phyloP scores from a whole-genome alignment of 139 green algal genomes.

The Marvania coccoides region DNA sequence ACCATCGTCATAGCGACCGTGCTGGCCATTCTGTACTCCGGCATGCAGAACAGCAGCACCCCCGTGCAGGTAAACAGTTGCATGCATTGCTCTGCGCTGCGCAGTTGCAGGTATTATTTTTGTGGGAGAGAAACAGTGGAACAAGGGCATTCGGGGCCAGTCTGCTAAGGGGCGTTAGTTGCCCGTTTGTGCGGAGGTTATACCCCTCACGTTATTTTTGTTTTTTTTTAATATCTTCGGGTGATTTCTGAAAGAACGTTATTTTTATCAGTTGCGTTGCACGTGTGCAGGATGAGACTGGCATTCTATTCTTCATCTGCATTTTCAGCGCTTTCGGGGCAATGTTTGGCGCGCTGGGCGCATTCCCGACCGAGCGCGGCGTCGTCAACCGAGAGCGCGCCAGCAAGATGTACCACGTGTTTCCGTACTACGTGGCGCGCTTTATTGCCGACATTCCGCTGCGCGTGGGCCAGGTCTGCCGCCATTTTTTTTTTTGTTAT shows the following conservation, averaged over 20 bases:
- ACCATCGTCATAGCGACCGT: conserved; percentile 25
- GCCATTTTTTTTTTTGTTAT: no score
- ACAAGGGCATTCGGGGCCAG: no score
- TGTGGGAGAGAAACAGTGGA: no score
- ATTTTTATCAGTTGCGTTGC: background rate
- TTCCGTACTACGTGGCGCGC: conserved; percentile 37
- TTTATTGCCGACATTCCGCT: conserved; percentile 37
- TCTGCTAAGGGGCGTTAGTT: no score
- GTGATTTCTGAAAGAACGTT: background rate
- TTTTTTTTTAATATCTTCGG: no score
- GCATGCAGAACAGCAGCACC: conserved; percentile 28
- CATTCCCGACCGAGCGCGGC: conserved; percentile 22
- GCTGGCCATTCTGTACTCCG: conserved; percentile 33
- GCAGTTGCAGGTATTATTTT: no score
- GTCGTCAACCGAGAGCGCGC: conserved; percentile 36
- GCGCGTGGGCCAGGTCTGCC: conserved; percentile 18
- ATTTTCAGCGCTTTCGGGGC: background rate
- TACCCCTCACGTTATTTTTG: no score
- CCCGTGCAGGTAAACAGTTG: conserved; percentile 8
- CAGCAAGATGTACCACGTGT: conserved; percentile 35
- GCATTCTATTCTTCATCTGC: conserved; percentile 32
- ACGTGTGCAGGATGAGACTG: conserved; percentile 3
- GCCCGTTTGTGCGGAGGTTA: no score
- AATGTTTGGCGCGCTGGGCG: conserved; percentile 19
- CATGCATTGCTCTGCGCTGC: background rate